Percentiles rank a stretch among this genome's conserved stretches.
Evolutionary conservation across 2,329 filamentous ascomycete genomes (phyloP).

Genomic region (Coleophoma eucalyptorum): DNA sequence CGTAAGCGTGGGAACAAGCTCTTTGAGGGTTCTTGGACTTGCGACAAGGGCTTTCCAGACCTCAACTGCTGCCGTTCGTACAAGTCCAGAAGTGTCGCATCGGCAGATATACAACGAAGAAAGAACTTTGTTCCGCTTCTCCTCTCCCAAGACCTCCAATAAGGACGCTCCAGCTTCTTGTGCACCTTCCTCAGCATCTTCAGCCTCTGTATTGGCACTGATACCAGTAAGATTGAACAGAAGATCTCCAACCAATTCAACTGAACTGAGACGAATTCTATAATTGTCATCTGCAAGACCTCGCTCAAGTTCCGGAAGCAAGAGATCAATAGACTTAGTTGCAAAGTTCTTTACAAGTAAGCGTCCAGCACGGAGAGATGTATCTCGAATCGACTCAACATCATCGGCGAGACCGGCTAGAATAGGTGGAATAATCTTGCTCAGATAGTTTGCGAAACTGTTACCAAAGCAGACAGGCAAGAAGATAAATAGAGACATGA

Average conservation of each 20-base stretch:
- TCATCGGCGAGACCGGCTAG: conserved; percentile 93
- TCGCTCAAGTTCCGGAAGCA: conserved; percentile 91
- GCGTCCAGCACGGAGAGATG: conserved; percentile 88
- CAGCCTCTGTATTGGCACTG: conserved; percentile 73
- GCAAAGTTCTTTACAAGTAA: conserved; percentile 98
- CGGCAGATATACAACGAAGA: conserved; percentile 98
- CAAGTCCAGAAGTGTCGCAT: conserved; percentile 89
- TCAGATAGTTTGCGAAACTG: conserved; percentile 94
- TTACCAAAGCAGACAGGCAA: conserved; percentile 98
- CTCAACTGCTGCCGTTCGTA: conserved; percentile 82
- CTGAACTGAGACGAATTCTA: conserved; percentile 95
- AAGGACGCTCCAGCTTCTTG: conserved; percentile 91
- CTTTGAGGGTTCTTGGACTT: conserved; percentile 87
- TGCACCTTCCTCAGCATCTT: conserved; percentile 73
- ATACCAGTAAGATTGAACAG: conserved; percentile 98
- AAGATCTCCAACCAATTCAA: conserved; percentile 93
- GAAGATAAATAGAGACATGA: conserved; percentile 99
- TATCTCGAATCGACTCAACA: conserved; percentile 93
- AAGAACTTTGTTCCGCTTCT: conserved; percentile 94
- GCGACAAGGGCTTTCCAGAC: conserved; percentile 98
- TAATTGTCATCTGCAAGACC: conserved; percentile 97
- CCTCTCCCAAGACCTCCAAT: conserved; percentile 88
- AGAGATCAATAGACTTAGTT: conserved; percentile 85
- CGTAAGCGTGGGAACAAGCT: conserved; percentile 89
- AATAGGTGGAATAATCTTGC: conserved; percentile 93